Evolutionary conservation across 1,139 yeast genomes (phyloP), one percentile per base, ranked within the genome.

Genomic region (Debaryomyces subglobosus): DNA sequence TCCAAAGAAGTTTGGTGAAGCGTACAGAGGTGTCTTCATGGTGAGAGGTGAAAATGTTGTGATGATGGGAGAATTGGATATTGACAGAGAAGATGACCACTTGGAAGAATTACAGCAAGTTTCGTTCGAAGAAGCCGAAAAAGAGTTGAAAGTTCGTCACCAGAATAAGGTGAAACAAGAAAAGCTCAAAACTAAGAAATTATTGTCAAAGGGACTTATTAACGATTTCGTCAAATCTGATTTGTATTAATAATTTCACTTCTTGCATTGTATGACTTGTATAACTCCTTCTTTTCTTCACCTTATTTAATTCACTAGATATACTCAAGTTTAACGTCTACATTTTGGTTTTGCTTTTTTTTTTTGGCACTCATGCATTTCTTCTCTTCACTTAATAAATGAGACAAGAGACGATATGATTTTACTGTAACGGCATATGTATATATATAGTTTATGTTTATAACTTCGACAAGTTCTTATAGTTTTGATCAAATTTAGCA

Each of bases 21-120:
- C 74, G 23, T 78, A 79, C 50, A 79, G 90, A 48, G 96, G 96
- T 1, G 90, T 90, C 45, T 87, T 86, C 62, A 82, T 95, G 75
- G 87, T 95, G 35, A 87, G 99, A 70, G 99, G 99, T 53, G 99
- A 94, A 68, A 94, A 94, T 61, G 96, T 94, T 13, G 96, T 92
- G n/a, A 82, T 92, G 84, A 70, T 94, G 68, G 99, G 99, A 20
- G 98, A 94, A 65, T 80, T 94, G 48, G 97, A 94, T 66, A 87
- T 91, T 54, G 97, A 90, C 62, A 81, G 74, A 57, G 97, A 92
- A 67, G 96, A 88, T 62, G 82, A 75, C 52, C 86, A 88, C 50
- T 75, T 88, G 61, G 77, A 77, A 40, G 68, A 70, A 16, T 74
- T 84, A 64, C 72, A 78, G 51, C 82, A 81, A 61, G 74, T 89